Conservation (phyloP, 495 filamentous ascomycete species). For the Schizothecium vesticola region DNA sequence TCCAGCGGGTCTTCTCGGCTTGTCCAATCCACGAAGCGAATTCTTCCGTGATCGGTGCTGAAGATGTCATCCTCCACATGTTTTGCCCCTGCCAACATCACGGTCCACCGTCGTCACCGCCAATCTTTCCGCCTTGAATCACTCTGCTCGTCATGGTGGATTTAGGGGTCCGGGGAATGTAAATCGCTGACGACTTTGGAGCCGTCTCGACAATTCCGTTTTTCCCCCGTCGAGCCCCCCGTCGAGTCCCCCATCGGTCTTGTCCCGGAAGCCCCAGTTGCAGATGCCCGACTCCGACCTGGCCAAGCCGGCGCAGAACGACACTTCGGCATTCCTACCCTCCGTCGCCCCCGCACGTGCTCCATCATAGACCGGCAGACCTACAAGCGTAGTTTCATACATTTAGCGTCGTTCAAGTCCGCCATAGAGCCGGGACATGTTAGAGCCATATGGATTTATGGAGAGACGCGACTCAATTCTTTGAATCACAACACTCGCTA, state of each 20-base stretch:
- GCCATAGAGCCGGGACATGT: neutral
- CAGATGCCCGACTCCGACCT: neutral
- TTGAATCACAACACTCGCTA: neutral
- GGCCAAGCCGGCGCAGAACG: neutral
- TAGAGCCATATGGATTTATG: neutral
- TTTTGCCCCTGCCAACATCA: neutral
- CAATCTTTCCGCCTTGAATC: slow-evolving; percentile 3
- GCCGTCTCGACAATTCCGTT: neutral
- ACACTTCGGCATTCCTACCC: neutral
- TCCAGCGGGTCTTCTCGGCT: neutral
- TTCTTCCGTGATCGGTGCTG: slow-evolving; percentile 1
- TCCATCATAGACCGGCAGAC: neutral
- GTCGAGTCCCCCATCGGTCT: neutral
- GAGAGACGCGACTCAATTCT: neutral
- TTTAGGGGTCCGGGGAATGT: neutral
- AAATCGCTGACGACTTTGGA: neutral
- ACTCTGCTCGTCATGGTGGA: neutral
- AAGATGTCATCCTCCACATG: slow-evolving; percentile 11
- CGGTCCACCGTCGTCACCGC: neutral
- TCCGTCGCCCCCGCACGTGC: neutral
- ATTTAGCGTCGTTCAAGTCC: neutral
- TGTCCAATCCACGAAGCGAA: neutral
- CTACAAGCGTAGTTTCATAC: too few relatives aligned
- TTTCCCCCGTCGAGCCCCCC: neutral
- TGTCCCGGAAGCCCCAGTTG: neutral